phyloP scores from a whole-genome alignment of 176 grass and related monocot genomes.

The Cenchrus fungigraminus region DNA sequence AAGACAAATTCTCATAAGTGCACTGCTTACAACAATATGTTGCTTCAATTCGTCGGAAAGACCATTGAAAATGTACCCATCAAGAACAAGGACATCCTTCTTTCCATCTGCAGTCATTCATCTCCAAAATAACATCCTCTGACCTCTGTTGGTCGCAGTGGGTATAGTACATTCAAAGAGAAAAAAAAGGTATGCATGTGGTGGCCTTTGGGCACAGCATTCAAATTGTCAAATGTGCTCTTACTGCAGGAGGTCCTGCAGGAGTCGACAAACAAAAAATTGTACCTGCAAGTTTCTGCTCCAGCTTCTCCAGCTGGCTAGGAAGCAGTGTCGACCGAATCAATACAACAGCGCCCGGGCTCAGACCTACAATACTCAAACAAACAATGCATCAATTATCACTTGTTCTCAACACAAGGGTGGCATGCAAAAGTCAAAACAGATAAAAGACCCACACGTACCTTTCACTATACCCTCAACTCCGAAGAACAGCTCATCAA shows the following conservation, averaged over 20 bases:
- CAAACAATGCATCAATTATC: conserved; percentile 16
- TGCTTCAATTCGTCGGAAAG: conserved; percentile 63
- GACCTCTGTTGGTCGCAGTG: not conserved
- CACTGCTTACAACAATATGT: conserved; percentile 73
- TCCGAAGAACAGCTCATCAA: conserved; percentile 62
- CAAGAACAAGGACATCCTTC: conserved; percentile 56
- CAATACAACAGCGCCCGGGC: conserved; percentile 54
- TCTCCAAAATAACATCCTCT: conserved; percentile 22
- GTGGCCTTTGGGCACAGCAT: not conserved
- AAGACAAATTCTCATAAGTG: conserved; percentile 20
- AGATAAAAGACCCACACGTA: conserved; percentile 13
- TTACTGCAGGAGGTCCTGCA: not conserved
- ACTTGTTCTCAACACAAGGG: not conserved
- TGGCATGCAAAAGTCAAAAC: conserved; percentile 19
- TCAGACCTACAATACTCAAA: conserved; percentile 58
- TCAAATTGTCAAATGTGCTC: not conserved
- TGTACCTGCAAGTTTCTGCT: conserved; percentile 67
- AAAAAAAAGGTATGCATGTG: not conserved
- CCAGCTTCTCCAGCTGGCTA: conserved; percentile 62
- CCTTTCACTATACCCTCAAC: conserved; percentile 51
- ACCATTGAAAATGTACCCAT: conserved; percentile 74
- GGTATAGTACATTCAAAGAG: too few species aligned
- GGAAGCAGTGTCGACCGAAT: conserved; percentile 53
- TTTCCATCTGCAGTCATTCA: conserved; percentile 52
- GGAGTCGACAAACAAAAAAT: conserved; percentile 5